A percentile compares a stretch with the other conserved stretches of the same genome.
phyloP scores from a whole-genome alignment of 176 grass and related monocot species.

The Eragrostis nindensis region DNA sequence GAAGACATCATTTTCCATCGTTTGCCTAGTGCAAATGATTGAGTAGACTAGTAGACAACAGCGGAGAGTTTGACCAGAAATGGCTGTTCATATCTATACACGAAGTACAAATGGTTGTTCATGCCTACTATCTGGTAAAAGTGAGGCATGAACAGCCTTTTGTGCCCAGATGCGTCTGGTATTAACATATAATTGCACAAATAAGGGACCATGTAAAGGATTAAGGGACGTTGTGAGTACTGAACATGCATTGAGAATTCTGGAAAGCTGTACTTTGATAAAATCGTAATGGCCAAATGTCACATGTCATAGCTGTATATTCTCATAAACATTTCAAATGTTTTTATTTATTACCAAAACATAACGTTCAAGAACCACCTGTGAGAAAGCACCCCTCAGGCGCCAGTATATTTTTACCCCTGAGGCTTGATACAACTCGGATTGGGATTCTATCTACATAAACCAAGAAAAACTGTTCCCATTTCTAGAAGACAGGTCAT shows the following conservation, averaged over 20 bases:
- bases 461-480: not conserved
- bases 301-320: not conserved
- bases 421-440: not conserved
- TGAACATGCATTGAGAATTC: not conserved
- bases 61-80: conserved; percentile 2
- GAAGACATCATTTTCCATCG: conserved; percentile 15
- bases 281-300: conserved; percentile 2
- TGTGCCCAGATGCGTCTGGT: not conserved
- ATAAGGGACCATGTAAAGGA: not conserved
- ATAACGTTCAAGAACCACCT: not conserved
- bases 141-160: not conserved
- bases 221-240: not conserved
- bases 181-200: not conserved
- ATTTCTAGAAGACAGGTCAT: conserved; percentile 28
- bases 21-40: conserved; percentile 29
- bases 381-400: not conserved
- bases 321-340: conserved; percentile 17
- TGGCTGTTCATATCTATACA: conserved; percentile 3
- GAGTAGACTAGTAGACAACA: conserved; percentile 15
- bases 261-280: not conserved
- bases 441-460: conserved; percentile 14
- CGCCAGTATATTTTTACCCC: conserved; percentile 10
- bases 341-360: conserved; percentile 14
- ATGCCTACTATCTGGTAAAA: not conserved
- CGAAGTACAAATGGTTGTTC: no score